A percentile compares a stretch with the other conserved stretches of the same genome.
phyloP scores from a whole-genome alignment of 208 protist genomes.

The Strigomonas galati region DNA sequence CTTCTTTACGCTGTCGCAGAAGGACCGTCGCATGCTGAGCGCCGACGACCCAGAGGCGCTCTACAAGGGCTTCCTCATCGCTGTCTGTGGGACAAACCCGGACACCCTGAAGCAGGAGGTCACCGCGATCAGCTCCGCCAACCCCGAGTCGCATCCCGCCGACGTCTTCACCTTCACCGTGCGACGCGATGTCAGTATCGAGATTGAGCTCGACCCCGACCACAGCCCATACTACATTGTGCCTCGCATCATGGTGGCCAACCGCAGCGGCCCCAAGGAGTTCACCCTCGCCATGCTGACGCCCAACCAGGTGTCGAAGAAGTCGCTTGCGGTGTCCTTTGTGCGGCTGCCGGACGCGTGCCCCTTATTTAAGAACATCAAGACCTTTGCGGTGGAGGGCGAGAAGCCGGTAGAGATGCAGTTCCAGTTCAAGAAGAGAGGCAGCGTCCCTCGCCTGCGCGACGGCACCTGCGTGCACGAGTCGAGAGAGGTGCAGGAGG shows the following conservation, averaged over 20 bases:
- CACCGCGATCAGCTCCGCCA: constrained; percentile 21
- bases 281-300: constrained; percentile 33
- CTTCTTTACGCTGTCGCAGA: constrained; percentile 50
- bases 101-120: constrained; percentile 21
- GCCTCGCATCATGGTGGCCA: constrained; percentile 28
- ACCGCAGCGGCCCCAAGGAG: constrained; percentile 21
- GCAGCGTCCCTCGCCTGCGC: constrained; percentile 20
- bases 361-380: constrained; percentile 26
- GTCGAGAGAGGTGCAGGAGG: constrained; percentile 24
- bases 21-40: constrained; percentile 42
- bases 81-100: constrained; percentile 19
- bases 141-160: constrained; percentile 21
- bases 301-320: constrained; percentile 17
- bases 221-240: constrained; percentile 53
- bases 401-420: constrained; percentile 16
- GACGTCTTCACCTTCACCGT: constrained; percentile 37
- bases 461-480: constrained; percentile 25
- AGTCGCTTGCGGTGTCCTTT: constrained; percentile 29
- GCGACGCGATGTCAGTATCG: constrained; percentile 43
- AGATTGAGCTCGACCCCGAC: constrained; percentile 40
- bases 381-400: constrained; percentile 17
- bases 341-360: constrained; percentile 27
- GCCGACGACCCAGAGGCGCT: constrained; percentile 32
- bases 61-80: constrained; percentile 44
- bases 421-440: constrained; percentile 45